Evolutionary conservation across 2,329 filamentous ascomycete species (phyloP), one percentile per base, ranked within the genome.

Genomic region (Verticillium longisporum): DNA sequence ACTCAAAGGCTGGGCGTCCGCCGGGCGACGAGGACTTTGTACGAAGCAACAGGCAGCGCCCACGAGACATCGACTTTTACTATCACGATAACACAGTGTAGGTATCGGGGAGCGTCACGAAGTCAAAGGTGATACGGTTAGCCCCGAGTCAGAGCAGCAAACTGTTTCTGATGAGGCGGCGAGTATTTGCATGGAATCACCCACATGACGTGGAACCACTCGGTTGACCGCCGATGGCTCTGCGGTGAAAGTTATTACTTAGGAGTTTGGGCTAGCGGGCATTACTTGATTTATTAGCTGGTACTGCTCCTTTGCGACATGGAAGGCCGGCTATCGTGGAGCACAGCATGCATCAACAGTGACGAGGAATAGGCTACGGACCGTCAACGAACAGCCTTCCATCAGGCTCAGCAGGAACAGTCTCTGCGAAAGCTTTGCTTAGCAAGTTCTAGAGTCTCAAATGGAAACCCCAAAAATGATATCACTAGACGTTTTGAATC

Each of bases 1-100:
- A 99, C 74, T 89, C 86, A 11, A 94, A 93, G 77, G 89, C 94
- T 69, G 93, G 98, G 76, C 83, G 95, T 37, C 95, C 95, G 0
- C 89, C 90, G 0, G 95, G 94, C 4, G 92, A 99, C 70, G 90
- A 89, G 61, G 89, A 95, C 11, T 98, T 99, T 70, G 92, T 97
- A 32, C 82, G 85, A 60, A 86, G 85, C 63, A 97, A 97, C 71
- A 86, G 85, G 32, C 83, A 88, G 66, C 82, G 94, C 45, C 92
- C 94, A 55, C 84, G 89, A 68, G 93, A 99, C 74, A 96, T 99
- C 64, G 88, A 90, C 68, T 99, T 98, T 72, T 86, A 92, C 66
- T 99, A 97, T 72, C 92, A 99, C 72, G 95, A 99, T 73, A 90
- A 92, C 70, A 88, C 84, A 56, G 89, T 93, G 65, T 91, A 70